Evolutionary conservation across 768 basidiomycete species (phyloP).

Genomic region (Cytidiella melzeri): DNA sequence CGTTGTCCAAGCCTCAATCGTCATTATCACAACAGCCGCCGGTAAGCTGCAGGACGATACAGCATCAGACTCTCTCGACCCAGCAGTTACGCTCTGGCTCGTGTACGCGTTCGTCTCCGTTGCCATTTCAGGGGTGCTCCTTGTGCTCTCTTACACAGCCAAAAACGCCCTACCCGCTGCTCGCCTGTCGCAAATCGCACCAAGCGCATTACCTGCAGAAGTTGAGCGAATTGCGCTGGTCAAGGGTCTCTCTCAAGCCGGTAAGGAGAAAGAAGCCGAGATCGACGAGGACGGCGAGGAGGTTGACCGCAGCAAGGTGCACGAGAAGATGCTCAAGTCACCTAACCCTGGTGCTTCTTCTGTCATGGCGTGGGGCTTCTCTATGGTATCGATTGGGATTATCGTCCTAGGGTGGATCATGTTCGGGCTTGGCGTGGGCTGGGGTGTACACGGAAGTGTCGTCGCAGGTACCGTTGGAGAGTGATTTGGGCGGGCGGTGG

Average conservation of each 20-base stretch:
- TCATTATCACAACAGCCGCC: slow-evolving; percentile 37
- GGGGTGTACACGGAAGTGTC: slow-evolving; percentile 36
- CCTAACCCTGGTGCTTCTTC: slow-evolving; percentile 12
- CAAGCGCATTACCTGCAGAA: slow-evolving; percentile 24
- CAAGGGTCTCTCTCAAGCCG: slow-evolving; percentile 11
- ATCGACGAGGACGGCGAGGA: slow-evolving; percentile 15
- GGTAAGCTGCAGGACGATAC: slow-evolving; percentile 36
- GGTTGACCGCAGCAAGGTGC: slow-evolving; percentile 17
- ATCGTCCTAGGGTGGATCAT: slow-evolving; percentile 36
- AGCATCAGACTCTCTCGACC: slow-evolving; percentile 29
- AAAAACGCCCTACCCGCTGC: slow-evolving; percentile 31
- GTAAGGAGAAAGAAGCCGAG: not conserved
- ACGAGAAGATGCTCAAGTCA: slow-evolving; percentile 29
- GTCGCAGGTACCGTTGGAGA: slow-evolving; percentile 25
- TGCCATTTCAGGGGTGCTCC: slow-evolving; percentile 28
- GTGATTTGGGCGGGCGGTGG: too few species aligned
- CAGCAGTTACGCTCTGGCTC: slow-evolving; percentile 34
- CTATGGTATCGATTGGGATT: slow-evolving; percentile 20
- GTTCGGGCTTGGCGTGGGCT: slow-evolving; percentile 36
- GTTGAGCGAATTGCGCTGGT: slow-evolving; percentile 24
- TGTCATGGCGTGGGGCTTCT: slow-evolving; percentile 17
- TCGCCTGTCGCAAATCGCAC: slow-evolving; percentile 32
- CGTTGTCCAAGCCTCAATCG: slow-evolving; percentile 35
- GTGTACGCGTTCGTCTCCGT: slow-evolving; percentile 33
- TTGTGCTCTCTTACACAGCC: slow-evolving; percentile 24